Percentiles rank a stretch among this genome's conserved stretches.
These are phyloP conservation scores for Cystoderma amianthinum DNA, from an alignment of 768 basidiomycete species.

Conservation along the genomic window DNA sequence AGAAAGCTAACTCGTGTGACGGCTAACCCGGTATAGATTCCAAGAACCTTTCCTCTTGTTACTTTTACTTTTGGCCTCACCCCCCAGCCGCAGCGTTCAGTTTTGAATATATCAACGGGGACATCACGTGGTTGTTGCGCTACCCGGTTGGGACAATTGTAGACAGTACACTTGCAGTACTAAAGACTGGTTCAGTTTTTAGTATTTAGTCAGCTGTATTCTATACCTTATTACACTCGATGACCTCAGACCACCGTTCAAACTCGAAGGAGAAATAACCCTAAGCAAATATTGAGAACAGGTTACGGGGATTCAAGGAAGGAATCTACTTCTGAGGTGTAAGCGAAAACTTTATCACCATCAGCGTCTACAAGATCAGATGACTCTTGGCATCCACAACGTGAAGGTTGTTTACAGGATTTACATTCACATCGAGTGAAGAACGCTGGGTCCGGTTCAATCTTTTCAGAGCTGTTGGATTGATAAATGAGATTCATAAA, in stretches of 20 bases:
- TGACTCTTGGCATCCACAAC: conserved; percentile 42
- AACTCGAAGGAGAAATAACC: conserved; percentile 40
- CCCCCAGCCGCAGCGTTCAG: conserved; percentile 55
- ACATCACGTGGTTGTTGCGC: conserved; percentile 51
- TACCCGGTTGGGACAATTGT: conserved; percentile 50
- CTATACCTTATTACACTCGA: conserved; percentile 61
- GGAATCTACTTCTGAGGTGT: conserved; percentile 29
- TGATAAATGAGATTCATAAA: not conserved
- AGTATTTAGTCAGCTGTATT: not conserved
- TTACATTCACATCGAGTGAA: conserved; percentile 40
- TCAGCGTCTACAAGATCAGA: conserved; percentile 28
- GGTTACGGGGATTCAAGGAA: too few species aligned
- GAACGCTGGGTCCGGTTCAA: conserved; percentile 14
- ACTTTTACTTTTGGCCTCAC: conserved; percentile 39
- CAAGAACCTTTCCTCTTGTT: conserved; percentile 51
- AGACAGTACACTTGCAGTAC: conserved; percentile 35
- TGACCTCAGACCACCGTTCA: conserved; percentile 38
- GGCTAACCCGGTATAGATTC: conserved; percentile 64
- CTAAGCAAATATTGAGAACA: conserved; percentile 23
- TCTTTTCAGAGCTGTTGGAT: conserved; percentile 9
- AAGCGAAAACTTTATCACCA: conserved; percentile 29
- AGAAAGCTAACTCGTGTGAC: not conserved
- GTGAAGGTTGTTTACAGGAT: conserved; percentile 20
- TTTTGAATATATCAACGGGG: conserved; percentile 64
- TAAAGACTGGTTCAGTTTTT: conserved; percentile 10